Evolutionary conservation across 1,284 basidiomycete species (phyloP), one percentile per base, ranked within the genome.

Genomic region (Coniferiporia weirii): DNA sequence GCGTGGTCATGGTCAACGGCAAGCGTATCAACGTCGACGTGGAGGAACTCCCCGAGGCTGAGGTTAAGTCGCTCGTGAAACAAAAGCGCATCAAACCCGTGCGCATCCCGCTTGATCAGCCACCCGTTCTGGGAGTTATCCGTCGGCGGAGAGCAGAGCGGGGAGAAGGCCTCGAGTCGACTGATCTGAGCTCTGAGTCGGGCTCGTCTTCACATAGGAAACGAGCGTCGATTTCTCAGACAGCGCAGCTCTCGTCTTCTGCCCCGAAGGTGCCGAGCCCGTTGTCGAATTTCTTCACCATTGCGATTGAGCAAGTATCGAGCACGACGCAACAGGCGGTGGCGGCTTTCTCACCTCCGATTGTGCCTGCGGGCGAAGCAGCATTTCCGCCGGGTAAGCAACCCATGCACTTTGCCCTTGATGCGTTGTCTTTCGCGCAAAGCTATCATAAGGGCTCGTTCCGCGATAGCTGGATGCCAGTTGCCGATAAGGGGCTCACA

Each of bases 41-140:
- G 22, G 95, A 98, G 70, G 94, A 97, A 62, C 77, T 99, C 40
- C 80, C 89, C 0, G 93, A 98, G 57, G 79, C 81, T n/a, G 94
- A 98, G 72, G 84, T 95, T 61, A 93, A 94, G 75, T 75, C 81
- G 20, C 79, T 98, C 45, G 80, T 83, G 66, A 91, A 87, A 69
- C 83, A 86, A 75, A 98, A 96, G 74, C 84, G 97, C 3, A 79
- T 93, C 49, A 93, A 93, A 70, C 93, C 94, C 9, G 77, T 80
- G 8, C 83, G 95, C 15, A 86, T 96, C 46, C 95, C 97, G 1
- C 79, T 99, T 15, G 96, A 98, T 70, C 93, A 94, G 64, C 93
- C 93, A 0, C 90, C 92, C 0, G 91, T 91, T 0, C 73, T 93
- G 58, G 79, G 86, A 52, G 84, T 82, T 44, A 82, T 93, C 57